Conservation (phyloP, 192 early-diverging fungal species). For the Linnemannia exigua region DNA sequence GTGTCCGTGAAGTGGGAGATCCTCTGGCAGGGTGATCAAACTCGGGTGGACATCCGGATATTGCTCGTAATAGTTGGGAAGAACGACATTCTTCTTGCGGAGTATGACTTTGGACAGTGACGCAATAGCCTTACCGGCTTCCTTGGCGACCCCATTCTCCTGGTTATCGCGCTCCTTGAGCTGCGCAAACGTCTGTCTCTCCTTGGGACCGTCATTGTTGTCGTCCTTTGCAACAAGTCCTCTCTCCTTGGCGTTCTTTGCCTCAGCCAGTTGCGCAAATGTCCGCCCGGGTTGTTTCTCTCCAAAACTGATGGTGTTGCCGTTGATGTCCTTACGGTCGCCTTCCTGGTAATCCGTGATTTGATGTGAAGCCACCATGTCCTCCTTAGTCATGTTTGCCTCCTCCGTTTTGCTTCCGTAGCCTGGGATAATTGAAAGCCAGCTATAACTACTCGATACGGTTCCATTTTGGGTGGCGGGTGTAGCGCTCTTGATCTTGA, state of each 20-base stretch:
- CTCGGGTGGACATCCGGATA: conserved; percentile 35
- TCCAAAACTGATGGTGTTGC: conserved; percentile 7
- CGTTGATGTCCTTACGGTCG: conserved; percentile 11
- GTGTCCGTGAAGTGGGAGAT: neutral
- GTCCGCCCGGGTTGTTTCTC: conserved; percentile 14
- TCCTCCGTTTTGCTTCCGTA: conserved; percentile 21
- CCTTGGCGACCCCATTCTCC: conserved; percentile 21
- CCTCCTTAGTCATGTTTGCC: neutral
- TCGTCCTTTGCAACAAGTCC: neutral
- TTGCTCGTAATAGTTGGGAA: conserved; percentile 53
- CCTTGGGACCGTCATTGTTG: neutral
- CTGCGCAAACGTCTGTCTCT: conserved; percentile 23
- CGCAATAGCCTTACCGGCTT: conserved; percentile 26
- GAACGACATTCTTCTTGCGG: conserved; percentile 41
- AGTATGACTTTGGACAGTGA: conserved; percentile 46
- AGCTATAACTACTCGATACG: conserved; percentile 28
- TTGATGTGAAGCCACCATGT: neutral
- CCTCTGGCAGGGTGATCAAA: neutral
- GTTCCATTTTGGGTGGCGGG: neutral
- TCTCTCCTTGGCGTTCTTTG: conserved; percentile 2
- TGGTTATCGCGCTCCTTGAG: conserved; percentile 23
- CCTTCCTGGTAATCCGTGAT: conserved; percentile 17
- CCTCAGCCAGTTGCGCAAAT: conserved; percentile 26
- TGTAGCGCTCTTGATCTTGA: neutral
- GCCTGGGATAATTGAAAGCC: conserved; percentile 52